Evolutionary conservation across 345 rosid genomes (phyloP), one percentile per base, ranked within the genome.

Genomic region (Linum trigynum): DNA sequence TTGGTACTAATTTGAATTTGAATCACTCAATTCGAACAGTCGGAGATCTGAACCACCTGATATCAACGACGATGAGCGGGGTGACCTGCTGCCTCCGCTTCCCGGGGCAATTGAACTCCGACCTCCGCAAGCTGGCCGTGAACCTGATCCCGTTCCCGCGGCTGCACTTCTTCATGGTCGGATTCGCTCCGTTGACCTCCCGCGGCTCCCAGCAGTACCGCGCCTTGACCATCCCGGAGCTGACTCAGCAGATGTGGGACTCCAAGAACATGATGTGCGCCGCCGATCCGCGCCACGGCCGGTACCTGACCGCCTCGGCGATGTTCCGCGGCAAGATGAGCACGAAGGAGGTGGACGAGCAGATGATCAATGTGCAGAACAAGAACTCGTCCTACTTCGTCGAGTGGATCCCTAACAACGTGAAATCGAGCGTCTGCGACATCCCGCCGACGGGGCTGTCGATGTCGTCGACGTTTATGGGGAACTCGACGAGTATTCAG

Each of bases 251-350:
- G 74, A 88, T 85, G 95, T 88, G 91, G 95, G 95, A 88, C 55
- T 71, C 95, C 16, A 85, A 85, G 72, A 88, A 82, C 80, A 84
- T 86, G 91, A 84, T 84, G 89, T 90, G 97, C 16, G 92, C 95
- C 2, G 97, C 95, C 6, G 95, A 88, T 74, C 97, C 95, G 0
- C 77, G 97, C 55, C 97, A 90, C 35, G 95, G 97, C 0, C 71
- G 95, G 23, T 90, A 90, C 80, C 78, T 90, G 45, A 90, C 97
- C 0, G 97, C 95, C 70, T 88, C 97, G 0, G 95, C 95, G 5
- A 82, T 91, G 89, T 88, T 88, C 81, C 71, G 91, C 6, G 97
- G 97, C 58, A 86, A 88, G 70, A 91, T 91, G 97, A 91, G 92
- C 77, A 88, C 97, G 4, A 90, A 90, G 55, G 92, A 88, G 72